Percentiles rank a stretch among this genome's conserved stretches.
Conservation (phyloP, 495 filamentous ascomycete genomes). For the Umbilicaria muhlenbergii region DNA sequence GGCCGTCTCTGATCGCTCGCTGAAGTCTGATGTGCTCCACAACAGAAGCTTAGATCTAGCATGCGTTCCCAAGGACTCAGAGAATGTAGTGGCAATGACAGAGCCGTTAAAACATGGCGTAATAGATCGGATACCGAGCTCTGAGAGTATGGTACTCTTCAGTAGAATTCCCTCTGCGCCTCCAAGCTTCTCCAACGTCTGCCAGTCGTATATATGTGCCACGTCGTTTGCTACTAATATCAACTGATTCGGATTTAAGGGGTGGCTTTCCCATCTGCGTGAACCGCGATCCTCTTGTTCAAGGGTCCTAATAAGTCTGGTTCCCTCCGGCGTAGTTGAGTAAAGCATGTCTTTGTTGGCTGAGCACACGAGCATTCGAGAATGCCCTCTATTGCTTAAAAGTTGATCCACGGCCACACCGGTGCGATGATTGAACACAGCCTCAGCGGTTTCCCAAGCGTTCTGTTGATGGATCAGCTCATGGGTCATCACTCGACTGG, state of each 20-base stretch:
- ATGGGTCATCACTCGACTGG: conserved; percentile 4
- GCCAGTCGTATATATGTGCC: conserved; percentile 11
- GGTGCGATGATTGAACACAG: conserved; percentile 2
- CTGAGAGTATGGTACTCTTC: conserved; percentile 6
- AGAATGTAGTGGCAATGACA: conserved; percentile 7
- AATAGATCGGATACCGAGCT: conserved; percentile 10
- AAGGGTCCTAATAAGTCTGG: neutral
- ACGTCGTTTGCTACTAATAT: conserved; percentile 5
- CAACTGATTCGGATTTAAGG: neutral
- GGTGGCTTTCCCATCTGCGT: conserved; percentile 5
- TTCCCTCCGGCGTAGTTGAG: neutral
- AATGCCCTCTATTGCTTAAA: neutral
- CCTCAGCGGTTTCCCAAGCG: neutral
- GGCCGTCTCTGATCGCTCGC: neutral
- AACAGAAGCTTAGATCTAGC: conserved; percentile 8
- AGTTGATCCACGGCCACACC: conserved; percentile 4
- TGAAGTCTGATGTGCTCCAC: conserved; percentile 8
- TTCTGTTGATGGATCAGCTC: neutral
- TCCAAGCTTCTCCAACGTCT: conserved; percentile 1
- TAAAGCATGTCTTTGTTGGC: conserved; percentile 2
- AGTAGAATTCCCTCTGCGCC: conserved; percentile 1
- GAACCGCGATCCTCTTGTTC: neutral
- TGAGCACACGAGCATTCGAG: conserved; percentile 3
- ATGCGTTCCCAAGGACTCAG: neutral
- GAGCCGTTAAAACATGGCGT: conserved; percentile 5